Conservation (phyloP, 1,284 basidiomycete genomes). For the Phellinidium pouzarii region DNA sequence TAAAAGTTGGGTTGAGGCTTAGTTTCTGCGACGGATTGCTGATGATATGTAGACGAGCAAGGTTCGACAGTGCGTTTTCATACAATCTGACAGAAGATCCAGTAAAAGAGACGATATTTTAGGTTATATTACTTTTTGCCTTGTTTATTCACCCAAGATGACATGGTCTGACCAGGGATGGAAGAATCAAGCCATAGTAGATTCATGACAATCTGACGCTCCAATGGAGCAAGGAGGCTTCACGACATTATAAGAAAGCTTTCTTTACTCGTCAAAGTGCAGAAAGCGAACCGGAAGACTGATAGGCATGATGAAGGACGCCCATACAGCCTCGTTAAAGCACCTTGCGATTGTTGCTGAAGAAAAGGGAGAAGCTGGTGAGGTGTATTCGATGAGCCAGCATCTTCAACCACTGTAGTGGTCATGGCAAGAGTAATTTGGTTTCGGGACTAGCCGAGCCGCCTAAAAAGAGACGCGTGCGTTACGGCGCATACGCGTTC, state of each 20-base stretch:
- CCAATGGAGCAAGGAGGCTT: conserved; percentile 81
- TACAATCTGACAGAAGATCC: conserved; percentile 50
- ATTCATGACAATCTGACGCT: conserved; percentile 88
- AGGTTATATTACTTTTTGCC: conserved; percentile 55
- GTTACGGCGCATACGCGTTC: too few species aligned
- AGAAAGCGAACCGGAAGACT: conserved; percentile 69
- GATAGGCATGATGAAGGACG: conserved; percentile 91
- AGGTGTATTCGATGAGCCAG: conserved; percentile 23
- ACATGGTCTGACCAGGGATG: conserved; percentile 64
- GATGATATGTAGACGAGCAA: conserved; percentile 72
- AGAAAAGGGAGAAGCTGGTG: conserved; percentile 79
- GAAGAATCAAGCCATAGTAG: conserved; percentile 86
- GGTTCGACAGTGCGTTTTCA: conserved; percentile 58
- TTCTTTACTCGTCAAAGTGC: conserved; percentile 14
- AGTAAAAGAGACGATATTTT: conserved; percentile 6
- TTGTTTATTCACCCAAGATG: conserved; percentile 77
- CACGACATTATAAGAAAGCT: conserved; percentile 20
- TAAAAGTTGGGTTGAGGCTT: conserved; percentile 72
- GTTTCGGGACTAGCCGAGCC: too few species aligned
- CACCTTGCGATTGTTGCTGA: conserved; percentile 79
- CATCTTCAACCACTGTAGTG: conserved; percentile 6
- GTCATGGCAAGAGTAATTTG: neutral
- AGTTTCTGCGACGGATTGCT: conserved; percentile 54
- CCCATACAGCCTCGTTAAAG: conserved; percentile 80
- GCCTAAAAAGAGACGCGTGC: neutral